Conservation (phyloP, 441 rosid species). For the Erodium moschatum region DNA sequence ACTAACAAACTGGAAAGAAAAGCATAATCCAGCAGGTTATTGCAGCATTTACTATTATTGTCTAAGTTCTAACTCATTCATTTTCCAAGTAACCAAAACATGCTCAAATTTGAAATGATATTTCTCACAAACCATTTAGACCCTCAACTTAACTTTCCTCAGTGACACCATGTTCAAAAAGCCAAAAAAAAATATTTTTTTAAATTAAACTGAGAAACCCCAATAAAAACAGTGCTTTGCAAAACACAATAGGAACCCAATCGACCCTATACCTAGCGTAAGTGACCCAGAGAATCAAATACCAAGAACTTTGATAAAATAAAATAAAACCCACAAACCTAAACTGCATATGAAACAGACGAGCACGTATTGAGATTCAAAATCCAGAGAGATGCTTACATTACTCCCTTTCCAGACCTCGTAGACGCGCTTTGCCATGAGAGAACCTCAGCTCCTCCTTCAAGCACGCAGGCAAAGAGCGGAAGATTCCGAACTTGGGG, state of each 20-base stretch:
- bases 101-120: slow-evolving; percentile 7
- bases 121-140: slow-evolving; percentile 1
- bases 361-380: slow-evolving; percentile 14
- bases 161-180: neutral
- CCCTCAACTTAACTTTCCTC: neutral
- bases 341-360: slow-evolving; percentile 14
- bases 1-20: neutral
- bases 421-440: slow-evolving; percentile 73
- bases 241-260: slow-evolving; percentile 1
- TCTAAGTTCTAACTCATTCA: neutral
- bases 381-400: slow-evolving; percentile 37
- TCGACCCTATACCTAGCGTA: slow-evolving; percentile 15
- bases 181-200: neutral
- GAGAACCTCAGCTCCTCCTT: slow-evolving; percentile 14
- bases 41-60: neutral
- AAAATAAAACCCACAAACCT: slow-evolving; percentile 18
- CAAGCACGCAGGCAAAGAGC: slow-evolving; percentile 34
- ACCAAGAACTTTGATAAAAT: neutral
- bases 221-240: neutral
- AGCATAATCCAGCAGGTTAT: neutral
- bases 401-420: slow-evolving; percentile 85
- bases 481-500: slow-evolving; percentile 28
- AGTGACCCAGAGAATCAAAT: slow-evolving; percentile 10
- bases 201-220: neutral
- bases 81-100: neutral